phyloP scores from a whole-genome alignment of 192 early-diverging fungal genomes.

The Backusella luteola region DNA sequence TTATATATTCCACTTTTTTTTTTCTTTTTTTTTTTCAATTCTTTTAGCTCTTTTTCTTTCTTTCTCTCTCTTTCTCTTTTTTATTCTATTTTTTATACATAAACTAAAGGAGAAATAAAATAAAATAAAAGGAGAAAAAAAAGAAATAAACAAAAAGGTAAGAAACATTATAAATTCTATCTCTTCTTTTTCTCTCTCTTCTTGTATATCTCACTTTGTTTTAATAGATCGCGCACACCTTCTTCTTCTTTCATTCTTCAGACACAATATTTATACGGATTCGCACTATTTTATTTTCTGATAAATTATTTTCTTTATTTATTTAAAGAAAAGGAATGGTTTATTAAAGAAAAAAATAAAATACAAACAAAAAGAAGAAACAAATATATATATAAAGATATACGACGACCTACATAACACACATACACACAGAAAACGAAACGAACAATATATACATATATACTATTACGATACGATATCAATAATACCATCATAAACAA shows the following conservation, averaged over 20 bases:
- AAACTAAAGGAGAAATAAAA: not conserved
- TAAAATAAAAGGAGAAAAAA: not conserved
- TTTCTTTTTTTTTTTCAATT: not conserved
- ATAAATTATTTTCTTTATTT: not conserved
- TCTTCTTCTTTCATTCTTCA: not conserved
- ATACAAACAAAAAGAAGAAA: not conserved
- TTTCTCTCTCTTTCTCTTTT: not conserved
- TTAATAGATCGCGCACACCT: not conserved
- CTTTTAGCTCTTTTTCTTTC: not conserved
- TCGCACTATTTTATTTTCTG: not conserved
- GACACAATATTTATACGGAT: not conserved
- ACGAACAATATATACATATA: not conserved
- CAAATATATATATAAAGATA: not conserved
- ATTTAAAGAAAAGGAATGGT: not conserved
- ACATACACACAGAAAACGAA: not conserved
- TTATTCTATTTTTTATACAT: not conserved
- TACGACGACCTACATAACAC: not conserved
- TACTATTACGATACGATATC: not conserved
- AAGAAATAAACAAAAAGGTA: not conserved
- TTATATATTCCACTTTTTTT: not conserved
- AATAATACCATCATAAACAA: not conserved
- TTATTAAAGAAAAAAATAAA: not conserved
- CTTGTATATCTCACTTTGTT: not conserved
- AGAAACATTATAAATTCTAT: not conserved
- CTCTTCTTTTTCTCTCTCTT: not conserved